phyloP scores from a whole-genome alignment of 75 land plant species.

The Picea sitchensis region DNA sequence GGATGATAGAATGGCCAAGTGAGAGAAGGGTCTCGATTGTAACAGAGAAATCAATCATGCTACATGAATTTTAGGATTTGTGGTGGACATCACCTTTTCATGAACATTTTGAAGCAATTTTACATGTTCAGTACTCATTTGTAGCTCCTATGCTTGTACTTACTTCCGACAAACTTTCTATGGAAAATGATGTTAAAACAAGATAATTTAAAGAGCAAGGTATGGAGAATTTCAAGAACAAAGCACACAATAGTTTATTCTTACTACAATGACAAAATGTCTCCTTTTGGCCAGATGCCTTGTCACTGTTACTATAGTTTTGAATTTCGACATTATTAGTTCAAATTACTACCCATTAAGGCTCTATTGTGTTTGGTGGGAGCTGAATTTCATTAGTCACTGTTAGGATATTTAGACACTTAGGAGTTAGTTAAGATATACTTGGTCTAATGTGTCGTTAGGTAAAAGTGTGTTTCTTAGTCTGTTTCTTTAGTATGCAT shows the following conservation, averaged over 20 bases:
- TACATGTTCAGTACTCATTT: constrained; percentile 2
- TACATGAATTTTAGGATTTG: constrained; percentile 1
- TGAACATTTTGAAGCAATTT: constrained; percentile 1
- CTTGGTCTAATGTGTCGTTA: no score
- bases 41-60: neutral
- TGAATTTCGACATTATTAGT: no score
- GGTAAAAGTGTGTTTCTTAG: no score
- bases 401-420: no score
- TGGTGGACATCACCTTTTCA: neutral
- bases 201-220: neutral
- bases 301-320: no score
- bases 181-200: neutral
- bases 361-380: neutral
- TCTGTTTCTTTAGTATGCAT: no score
- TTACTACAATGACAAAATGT: no score
- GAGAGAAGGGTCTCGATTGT: neutral
- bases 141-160: neutral
- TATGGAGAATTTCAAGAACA: neutral
- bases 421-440: no score
- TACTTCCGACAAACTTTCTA: neutral
- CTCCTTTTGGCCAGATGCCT: no score
- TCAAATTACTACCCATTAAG: neutral
- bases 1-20: neutral
- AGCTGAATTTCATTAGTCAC: neutral
- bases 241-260: no score